These are phyloP conservation scores for Chamaecyparis obtusa DNA, from an alignment of 75 land plant genomes.

Conservation along the genomic window DNA sequence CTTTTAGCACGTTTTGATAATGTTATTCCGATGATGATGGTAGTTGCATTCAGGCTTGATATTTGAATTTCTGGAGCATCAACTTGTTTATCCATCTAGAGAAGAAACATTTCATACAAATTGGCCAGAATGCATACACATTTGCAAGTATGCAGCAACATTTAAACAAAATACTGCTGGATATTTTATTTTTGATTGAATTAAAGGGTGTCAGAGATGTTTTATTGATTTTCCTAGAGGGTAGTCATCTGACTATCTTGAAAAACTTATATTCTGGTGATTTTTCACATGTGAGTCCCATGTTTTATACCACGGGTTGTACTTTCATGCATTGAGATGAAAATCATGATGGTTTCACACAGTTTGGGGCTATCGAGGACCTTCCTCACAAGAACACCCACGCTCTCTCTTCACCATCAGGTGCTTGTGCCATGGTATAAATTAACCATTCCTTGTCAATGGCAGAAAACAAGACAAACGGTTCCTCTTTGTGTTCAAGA, in stretches of 20 bases:
- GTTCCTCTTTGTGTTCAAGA: no score
- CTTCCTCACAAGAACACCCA: no score
- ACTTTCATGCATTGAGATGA: neutral
- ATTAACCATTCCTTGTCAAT: no score
- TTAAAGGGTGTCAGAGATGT: neutral
- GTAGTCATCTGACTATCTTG: neutral
- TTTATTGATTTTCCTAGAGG: neutral
- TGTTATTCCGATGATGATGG: neutral
- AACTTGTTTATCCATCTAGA: neutral
- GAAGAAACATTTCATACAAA: neutral
- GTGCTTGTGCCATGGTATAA: no score
- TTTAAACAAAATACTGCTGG: neutral
- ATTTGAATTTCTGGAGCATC: neutral
- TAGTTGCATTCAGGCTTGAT: neutral
- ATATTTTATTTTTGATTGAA: neutral
- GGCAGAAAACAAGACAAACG: no score
- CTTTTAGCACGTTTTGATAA: neutral
- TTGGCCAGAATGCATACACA: neutral
- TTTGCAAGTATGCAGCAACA: neutral
- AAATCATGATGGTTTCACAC: neutral
- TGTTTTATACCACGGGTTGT: neutral
- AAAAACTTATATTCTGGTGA: neutral
- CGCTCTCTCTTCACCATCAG: no score
- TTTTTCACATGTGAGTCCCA: neutral
- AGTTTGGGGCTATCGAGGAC: no score